These are phyloP conservation scores for Lactifluus echinatus DNA, from an alignment of 768 basidiomycete genomes.

Conservation along the genomic window DNA sequence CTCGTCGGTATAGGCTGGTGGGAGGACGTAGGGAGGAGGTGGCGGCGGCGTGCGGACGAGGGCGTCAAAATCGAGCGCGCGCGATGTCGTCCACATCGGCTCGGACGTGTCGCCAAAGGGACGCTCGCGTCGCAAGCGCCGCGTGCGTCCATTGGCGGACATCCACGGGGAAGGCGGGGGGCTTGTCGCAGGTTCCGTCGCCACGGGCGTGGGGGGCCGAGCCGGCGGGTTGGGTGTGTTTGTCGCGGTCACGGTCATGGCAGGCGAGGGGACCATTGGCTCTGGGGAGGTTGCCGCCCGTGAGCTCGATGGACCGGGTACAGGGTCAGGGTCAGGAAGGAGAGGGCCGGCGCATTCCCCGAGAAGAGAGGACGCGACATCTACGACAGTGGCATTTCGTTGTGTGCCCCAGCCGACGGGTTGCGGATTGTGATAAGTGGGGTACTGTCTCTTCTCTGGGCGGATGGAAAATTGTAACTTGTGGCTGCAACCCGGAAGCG, in stretches of 20 bases:
- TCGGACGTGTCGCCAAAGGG: not conserved
- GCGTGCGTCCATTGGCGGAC: not conserved
- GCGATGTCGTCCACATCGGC: constrained; percentile 5
- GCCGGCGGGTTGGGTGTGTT: not conserved
- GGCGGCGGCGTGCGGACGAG: not conserved
- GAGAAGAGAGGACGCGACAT: not conserved
- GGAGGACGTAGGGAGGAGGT: not conserved
- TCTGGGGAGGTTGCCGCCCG: not conserved
- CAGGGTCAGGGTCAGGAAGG: too few relatives aligned
- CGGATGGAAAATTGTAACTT: not conserved
- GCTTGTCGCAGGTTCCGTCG: not conserved
- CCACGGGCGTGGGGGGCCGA: not conserved
- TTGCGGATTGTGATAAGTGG: not conserved
- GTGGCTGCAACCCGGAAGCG: not conserved
- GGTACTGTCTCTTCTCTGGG: not conserved
- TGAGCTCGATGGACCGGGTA: not conserved
- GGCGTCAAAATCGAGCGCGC: not conserved
- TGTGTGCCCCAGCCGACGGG: too few relatives aligned
- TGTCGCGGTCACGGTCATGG: not conserved
- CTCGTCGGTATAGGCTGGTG: not conserved
- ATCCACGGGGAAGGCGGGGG: not conserved
- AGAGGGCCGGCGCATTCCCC: not conserved
- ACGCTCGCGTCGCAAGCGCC: constrained; percentile 6
- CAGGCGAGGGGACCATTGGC: not conserved
- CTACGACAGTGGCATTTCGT: not conserved